Conservation (phyloP, 257 asterid species). For the Lithospermum erythrorhizon region DNA sequence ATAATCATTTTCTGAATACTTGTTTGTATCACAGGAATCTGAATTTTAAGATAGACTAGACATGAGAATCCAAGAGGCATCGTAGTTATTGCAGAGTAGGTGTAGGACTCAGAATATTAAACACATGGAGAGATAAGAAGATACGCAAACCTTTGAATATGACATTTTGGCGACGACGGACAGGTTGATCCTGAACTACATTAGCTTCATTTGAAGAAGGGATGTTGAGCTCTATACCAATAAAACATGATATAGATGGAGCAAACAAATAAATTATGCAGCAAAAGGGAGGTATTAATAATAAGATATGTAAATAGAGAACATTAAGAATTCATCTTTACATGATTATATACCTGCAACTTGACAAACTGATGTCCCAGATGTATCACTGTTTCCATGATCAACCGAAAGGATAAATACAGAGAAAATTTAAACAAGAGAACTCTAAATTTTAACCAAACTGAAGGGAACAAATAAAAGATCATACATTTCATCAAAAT, state of each 20-base stretch:
- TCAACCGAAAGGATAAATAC: not conserved
- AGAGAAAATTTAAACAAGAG: not conserved
- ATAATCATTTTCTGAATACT: no score
- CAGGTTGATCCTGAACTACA: slow-evolving; percentile 31
- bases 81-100: no score
- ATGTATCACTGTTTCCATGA: slow-evolving; percentile 24
- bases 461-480: slow-evolving; percentile 1
- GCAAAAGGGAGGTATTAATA: no score
- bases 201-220: slow-evolving; percentile 30
- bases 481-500: slow-evolving; percentile 50
- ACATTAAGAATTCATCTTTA: not conserved
- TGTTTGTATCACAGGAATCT: no score
- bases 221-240: slow-evolving; percentile 40
- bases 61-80: no score
- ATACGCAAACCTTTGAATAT: slow-evolving; percentile 50
- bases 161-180: slow-evolving; percentile 37
- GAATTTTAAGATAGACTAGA: no score
- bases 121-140: not conserved
- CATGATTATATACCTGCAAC: slow-evolving; percentile 43
- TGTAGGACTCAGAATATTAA: no score
- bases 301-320: not conserved
- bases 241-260: no score
- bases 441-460: not conserved
- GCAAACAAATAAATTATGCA: no score
- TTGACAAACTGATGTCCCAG: slow-evolving; percentile 48